A percentile compares a stretch with the other conserved stretches of the same genome.
phyloP scores from a whole-genome alignment of 768 basidiomycete genomes.

The Suillus tomentosus region DNA sequence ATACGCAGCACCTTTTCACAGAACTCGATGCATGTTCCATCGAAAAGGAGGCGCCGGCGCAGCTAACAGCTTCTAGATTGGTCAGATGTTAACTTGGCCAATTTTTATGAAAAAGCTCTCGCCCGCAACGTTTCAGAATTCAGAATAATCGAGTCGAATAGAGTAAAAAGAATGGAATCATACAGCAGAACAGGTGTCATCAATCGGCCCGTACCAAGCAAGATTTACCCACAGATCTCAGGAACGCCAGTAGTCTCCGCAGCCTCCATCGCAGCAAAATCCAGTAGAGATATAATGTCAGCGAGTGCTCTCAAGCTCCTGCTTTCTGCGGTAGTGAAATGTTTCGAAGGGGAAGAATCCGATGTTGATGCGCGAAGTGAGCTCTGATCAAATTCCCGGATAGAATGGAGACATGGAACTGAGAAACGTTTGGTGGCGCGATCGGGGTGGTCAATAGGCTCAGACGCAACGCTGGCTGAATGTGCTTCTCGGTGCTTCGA shows the following conservation, averaged over 20 bases:
- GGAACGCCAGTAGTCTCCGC: neutral
- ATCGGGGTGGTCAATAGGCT: neutral
- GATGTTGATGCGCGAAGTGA: constrained; percentile 23
- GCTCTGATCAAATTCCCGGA: constrained; percentile 7
- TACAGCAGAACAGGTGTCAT: neutral
- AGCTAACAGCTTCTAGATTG: neutral
- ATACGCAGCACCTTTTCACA: neutral
- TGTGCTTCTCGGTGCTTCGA: neutral
- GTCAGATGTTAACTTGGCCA: neutral
- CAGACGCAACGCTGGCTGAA: neutral
- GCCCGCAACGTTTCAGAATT: neutral
- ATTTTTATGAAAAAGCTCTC: neutral
- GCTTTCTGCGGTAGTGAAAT: constrained; percentile 24
- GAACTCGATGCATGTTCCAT: neutral
- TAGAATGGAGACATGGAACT: neutral
- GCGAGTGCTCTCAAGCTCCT: constrained; percentile 26
- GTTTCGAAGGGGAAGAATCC: constrained; percentile 31
- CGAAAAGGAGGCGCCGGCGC: neutral
- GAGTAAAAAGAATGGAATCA: neutral
- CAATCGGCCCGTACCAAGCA: neutral
- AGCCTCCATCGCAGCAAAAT: constrained; percentile 26
- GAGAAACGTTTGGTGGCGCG: neutral
- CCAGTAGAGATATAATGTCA: constrained; percentile 30
- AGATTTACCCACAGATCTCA: neutral
- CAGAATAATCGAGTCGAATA: neutral